These are phyloP conservation scores for Penicillium janthinellum DNA, from an alignment of 2,329 filamentous ascomycete species.

Conservation along the genomic window DNA sequence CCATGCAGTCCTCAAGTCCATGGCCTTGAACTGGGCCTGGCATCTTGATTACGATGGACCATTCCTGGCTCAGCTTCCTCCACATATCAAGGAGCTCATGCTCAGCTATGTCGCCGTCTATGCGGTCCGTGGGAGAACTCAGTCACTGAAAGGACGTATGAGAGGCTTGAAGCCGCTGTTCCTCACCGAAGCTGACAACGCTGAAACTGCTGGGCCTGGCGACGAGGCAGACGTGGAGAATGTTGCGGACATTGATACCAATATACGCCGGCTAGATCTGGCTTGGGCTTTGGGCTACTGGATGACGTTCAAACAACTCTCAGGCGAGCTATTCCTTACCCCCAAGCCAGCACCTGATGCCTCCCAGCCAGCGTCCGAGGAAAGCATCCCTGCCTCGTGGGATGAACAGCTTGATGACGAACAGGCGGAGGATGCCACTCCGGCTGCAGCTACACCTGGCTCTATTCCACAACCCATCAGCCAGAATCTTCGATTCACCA, in stretches of 20 bases:
- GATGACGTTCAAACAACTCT: constrained; percentile 53
- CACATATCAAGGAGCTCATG: constrained; percentile 54
- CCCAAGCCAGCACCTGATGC: constrained; percentile 11
- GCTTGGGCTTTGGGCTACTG: constrained; percentile 52
- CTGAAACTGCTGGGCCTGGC: constrained; percentile 8
- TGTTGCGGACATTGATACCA: constrained; percentile 35
- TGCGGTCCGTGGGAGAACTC: constrained; percentile 50
- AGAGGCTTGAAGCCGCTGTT: constrained; percentile 56
- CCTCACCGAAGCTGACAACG: constrained; percentile 23
- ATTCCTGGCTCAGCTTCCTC: constrained; percentile 55
- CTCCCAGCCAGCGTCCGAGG: constrained; percentile 7
- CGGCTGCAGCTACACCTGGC: background rate
- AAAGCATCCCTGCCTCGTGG: constrained; percentile 43
- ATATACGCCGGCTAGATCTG: constrained; percentile 57
- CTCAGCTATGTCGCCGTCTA: constrained; percentile 60
- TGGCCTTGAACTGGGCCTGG: constrained; percentile 59
- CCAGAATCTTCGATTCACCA: constrained; percentile 47
- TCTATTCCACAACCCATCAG: constrained; percentile 26
- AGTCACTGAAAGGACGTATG: constrained; percentile 41
- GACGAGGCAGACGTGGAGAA: constrained; percentile 10
- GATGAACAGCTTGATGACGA: constrained; percentile 36
- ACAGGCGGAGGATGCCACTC: constrained; percentile 6
- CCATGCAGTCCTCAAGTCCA: constrained; percentile 54
- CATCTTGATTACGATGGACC: constrained; percentile 60
- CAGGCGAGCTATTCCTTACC: constrained; percentile 44